A percentile compares a stretch with the other conserved stretches of the same genome.
phyloP scores from a whole-genome alignment of 2,329 filamentous ascomycete genomes.

The Stromatinia cepivora region DNA sequence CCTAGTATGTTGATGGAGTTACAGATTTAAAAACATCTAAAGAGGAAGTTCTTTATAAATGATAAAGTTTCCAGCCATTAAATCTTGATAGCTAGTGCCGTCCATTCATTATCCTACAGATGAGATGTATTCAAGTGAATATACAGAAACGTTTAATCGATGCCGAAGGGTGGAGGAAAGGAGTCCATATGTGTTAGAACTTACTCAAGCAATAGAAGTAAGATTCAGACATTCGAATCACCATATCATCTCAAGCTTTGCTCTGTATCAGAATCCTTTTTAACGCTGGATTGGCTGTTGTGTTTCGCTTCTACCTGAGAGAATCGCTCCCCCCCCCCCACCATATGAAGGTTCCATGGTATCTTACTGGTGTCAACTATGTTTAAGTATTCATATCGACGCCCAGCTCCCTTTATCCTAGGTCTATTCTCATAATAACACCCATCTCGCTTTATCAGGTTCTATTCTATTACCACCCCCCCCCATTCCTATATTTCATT shows the following conservation, averaged over 20 bases:
- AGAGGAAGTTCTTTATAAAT: background rate
- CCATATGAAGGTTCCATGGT: background rate
- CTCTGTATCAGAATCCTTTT: background rate
- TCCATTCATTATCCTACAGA: background rate
- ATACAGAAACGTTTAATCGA: no score
- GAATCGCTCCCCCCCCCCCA: background rate
- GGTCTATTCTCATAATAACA: background rate
- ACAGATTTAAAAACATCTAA: no score
- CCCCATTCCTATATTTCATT: conserved; percentile 11
- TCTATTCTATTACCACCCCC: background rate
- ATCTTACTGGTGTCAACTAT: background rate
- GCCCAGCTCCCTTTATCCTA: background rate
- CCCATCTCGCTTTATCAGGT: background rate
- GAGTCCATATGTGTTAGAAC: background rate
- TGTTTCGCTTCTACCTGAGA: background rate
- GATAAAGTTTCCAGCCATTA: background rate
- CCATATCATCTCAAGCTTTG: background rate
- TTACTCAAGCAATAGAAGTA: background rate
- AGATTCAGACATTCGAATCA: background rate
- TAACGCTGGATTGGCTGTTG: no score
- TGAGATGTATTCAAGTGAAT: no score
- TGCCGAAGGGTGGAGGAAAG: background rate
- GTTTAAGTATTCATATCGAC: background rate
- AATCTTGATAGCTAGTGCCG: background rate
- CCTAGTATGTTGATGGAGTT: background rate